These are phyloP conservation scores for Craspedostauros australis DNA, from an alignment of 108 stramenopile species.

Conservation along the genomic window DNA sequence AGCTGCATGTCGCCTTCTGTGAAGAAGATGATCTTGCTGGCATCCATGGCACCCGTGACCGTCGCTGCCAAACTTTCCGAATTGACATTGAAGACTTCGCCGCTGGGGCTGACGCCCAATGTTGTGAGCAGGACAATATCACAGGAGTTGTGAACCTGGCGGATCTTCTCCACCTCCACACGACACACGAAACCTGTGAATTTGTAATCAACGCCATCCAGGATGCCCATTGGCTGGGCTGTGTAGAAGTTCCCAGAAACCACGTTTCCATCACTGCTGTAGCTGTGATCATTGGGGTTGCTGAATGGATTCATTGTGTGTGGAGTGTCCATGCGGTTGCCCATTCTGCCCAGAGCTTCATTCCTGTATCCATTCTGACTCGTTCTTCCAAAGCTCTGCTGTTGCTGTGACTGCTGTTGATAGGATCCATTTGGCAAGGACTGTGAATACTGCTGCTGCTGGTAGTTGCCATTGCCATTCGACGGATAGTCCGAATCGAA, in stretches of 20 bases:
- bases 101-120: slow-evolving; percentile 84
- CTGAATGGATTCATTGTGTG: too few relatives aligned
- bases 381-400: too few relatives aligned
- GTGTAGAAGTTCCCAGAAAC: slow-evolving; percentile 85
- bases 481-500: too few relatives aligned
- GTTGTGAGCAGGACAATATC: slow-evolving; percentile 91
- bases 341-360: too few relatives aligned
- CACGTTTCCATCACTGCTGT: slow-evolving; percentile 59
- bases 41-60: slow-evolving; percentile 71
- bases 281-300: too few relatives aligned
- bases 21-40: slow-evolving; percentile 88
- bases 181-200: slow-evolving; percentile 86
- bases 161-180: slow-evolving; percentile 85
- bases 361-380: too few relatives aligned
- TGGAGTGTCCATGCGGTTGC: too few relatives aligned
- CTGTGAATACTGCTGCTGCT: too few relatives aligned
- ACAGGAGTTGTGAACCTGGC: slow-evolving; percentile 63
- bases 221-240: slow-evolving; percentile 80
- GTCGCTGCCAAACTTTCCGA: slow-evolving; percentile 76
- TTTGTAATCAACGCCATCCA: slow-evolving; percentile 78
- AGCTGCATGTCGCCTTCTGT: slow-evolving; percentile 42
- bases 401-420: too few relatives aligned
- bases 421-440: too few relatives aligned
- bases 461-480: slow-evolving; percentile 24
- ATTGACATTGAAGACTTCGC: slow-evolving; percentile 93